A percentile compares a stretch with the other conserved stretches of the same genome.
phyloP scores from a whole-genome alignment of 78 protist species.

The Thecamonas trahens region DNA sequence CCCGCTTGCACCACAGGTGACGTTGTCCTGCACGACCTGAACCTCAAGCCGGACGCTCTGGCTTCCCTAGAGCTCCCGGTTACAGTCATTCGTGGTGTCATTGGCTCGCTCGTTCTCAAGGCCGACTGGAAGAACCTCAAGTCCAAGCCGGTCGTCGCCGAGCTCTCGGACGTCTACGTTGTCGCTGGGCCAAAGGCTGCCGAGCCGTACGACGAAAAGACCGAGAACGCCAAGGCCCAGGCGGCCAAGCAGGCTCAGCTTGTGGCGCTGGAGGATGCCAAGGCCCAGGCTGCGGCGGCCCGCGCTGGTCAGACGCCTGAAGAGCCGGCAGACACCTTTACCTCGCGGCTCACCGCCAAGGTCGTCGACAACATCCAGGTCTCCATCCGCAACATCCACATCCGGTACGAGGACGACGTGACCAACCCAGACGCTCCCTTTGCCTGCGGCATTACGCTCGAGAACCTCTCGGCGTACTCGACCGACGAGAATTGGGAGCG shows the following conservation, averaged over 20 bases:
- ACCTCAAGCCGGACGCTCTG: neutral
- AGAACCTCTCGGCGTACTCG: neutral
- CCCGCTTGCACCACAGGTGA: neutral
- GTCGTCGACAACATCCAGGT: conserved; percentile 11
- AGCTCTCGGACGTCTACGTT: neutral
- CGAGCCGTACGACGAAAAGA: neutral
- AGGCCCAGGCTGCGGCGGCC: neutral
- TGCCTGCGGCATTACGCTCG: conserved; percentile 5
- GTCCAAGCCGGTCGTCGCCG: neutral
- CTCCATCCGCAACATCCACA: neutral
- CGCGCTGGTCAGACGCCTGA: neutral
- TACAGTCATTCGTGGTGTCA: neutral
- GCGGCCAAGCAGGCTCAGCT: neutral
- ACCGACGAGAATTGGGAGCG: neutral
- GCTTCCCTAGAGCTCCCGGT: neutral
- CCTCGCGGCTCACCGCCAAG: neutral
- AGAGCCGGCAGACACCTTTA: neutral
- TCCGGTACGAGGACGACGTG: conserved; percentile 3
- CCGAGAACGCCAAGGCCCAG: neutral
- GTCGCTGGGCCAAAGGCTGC: neutral
- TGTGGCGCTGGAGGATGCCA: neutral
- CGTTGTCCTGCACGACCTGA: neutral
- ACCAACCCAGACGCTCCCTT: neutral
- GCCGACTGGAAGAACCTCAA: neutral
- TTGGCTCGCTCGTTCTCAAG: neutral